These are phyloP conservation scores for Lasiosphaeria hispida DNA, from an alignment of 495 filamentous ascomycete species.

Conservation along the genomic window DNA sequence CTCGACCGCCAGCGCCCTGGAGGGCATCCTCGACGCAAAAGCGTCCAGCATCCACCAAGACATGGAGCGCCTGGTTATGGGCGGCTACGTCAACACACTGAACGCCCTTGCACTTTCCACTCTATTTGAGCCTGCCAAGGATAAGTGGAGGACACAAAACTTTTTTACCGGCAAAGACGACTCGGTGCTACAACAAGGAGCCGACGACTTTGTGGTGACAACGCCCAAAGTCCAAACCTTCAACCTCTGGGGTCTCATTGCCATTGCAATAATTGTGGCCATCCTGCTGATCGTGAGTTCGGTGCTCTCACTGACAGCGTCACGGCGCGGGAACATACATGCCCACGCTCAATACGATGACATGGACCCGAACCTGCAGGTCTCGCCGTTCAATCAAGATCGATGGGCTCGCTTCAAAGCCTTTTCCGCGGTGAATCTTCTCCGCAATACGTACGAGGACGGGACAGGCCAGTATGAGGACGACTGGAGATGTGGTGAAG, in stretches of 20 bases:
- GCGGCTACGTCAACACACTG: slow-evolving; percentile 3
- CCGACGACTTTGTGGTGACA: slow-evolving; percentile 4
- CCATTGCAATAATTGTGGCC: neutral
- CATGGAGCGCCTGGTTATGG: slow-evolving; percentile 9
- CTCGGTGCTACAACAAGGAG: neutral
- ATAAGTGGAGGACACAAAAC: neutral
- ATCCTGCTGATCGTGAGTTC: neutral
- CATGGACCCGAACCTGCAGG: slow-evolving; percentile 5
- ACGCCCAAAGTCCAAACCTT: slow-evolving; percentile 6
- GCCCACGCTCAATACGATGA: neutral
- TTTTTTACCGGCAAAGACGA: neutral
- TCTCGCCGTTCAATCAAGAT: slow-evolving; percentile 7
- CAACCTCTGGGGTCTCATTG: slow-evolving; percentile 10
- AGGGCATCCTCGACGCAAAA: neutral
- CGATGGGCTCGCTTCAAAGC: slow-evolving; percentile 16
- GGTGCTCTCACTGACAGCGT: neutral
- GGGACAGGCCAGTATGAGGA: slow-evolving; percentile 12
- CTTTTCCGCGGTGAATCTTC: slow-evolving; percentile 11
- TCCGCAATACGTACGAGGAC: slow-evolving; percentile 14
- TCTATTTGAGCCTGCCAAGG: neutral
- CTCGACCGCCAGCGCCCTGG: neutral
- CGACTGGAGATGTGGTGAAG: slow-evolving; percentile 10
- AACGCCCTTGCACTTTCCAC: slow-evolving; percentile 3
- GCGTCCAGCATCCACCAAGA: neutral
- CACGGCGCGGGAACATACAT: neutral